These are phyloP conservation scores for Apium graveolens DNA, from an alignment of 129 eudicot genomes.

Conservation along the genomic window DNA sequence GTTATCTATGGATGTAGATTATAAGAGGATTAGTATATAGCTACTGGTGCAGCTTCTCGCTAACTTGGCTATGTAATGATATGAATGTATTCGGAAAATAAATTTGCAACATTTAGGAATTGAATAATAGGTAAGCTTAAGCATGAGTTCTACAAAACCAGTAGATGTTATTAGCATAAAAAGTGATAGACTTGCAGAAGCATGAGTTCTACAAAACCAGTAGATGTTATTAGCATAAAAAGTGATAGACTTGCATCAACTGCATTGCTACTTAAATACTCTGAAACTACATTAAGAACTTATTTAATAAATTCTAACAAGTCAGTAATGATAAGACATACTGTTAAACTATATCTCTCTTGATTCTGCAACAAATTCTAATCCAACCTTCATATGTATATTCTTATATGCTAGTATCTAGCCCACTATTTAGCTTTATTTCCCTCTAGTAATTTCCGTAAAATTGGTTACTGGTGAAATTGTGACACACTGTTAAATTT, in stretches of 20 bases:
- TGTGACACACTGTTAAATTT: slow-evolving; percentile 5
- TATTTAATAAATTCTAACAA: background rate
- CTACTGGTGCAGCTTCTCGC: background rate
- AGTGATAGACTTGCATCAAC: too few relatives aligned
- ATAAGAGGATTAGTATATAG: background rate
- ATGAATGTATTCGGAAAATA: background rate
- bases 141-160: too few relatives aligned
- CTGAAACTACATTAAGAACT: background rate
- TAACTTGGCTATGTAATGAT: background rate
- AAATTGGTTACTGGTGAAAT: background rate
- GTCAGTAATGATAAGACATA: background rate
- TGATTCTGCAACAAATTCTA: background rate
- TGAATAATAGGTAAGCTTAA: too few relatives aligned
- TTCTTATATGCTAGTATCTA: background rate
- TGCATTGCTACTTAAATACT: too few relatives aligned
- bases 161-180: too few relatives aligned
- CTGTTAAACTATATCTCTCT: background rate
- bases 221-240: too few relatives aligned
- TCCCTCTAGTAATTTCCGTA: slow-evolving; percentile 9
- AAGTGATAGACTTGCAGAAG: too few relatives aligned
- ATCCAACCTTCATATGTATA: background rate
- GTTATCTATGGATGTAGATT: background rate
- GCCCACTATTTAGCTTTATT: background rate
- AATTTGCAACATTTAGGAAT: too few relatives aligned
- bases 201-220: too few relatives aligned